phyloP scores from a whole-genome alignment of 768 basidiomycete species.

The Rhodosporidiobolus odoratus region DNA sequence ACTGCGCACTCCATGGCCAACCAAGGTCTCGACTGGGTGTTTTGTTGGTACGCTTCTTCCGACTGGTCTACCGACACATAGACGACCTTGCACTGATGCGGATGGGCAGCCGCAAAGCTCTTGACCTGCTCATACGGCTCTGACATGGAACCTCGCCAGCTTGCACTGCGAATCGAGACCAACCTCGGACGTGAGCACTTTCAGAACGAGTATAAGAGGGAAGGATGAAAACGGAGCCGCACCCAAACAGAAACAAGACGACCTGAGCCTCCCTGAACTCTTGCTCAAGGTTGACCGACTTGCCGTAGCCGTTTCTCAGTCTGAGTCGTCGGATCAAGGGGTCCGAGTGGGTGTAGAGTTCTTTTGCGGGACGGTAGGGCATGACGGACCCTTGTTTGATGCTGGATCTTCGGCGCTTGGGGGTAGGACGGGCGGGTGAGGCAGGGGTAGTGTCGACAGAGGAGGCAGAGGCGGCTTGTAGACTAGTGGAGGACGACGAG shows the following conservation, averaged over 20 bases:
- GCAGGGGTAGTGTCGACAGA: background rate
- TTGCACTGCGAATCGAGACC: constrained; percentile 5
- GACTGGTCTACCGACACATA: constrained; percentile 37
- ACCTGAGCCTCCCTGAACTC: constrained; percentile 34
- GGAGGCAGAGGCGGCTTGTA: background rate
- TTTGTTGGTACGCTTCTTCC: constrained; percentile 11
- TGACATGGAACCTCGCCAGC: constrained; percentile 11
- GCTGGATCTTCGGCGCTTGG: constrained; percentile 21
- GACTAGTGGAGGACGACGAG: background rate
- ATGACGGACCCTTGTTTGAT: constrained; percentile 30
- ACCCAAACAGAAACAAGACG: constrained; percentile 39
- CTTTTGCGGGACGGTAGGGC: constrained; percentile 23
- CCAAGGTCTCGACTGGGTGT: constrained; percentile 21
- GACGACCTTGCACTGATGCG: constrained; percentile 39
- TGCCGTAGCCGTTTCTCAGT: constrained; percentile 27
- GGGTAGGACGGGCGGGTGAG: background rate
- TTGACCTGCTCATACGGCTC: constrained; percentile 21
- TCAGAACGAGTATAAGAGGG: background rate
- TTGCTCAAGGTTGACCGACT: constrained; percentile 16
- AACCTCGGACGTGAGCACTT: background rate
- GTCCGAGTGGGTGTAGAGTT: constrained; percentile 36
- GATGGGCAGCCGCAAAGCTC: constrained; percentile 12
- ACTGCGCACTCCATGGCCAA: constrained; percentile 37
- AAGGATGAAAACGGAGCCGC: background rate
- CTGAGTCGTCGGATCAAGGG: constrained; percentile 35